Conservation (phyloP, 208 protist genomes). For the Angomonas deanei region DNA sequence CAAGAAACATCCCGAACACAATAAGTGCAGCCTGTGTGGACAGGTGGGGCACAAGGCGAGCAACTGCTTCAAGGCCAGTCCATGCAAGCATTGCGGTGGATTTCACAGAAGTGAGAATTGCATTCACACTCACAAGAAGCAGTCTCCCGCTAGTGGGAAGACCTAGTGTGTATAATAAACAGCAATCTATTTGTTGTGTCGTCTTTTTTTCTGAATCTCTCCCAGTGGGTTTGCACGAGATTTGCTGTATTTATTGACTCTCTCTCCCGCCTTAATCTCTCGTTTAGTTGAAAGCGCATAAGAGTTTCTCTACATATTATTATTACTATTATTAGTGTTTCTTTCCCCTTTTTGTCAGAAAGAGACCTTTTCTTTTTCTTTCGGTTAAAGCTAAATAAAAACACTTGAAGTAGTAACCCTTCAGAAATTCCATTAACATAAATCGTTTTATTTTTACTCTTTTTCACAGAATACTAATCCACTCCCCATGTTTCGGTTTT, state of each 20-base stretch:
- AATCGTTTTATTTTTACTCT: neutral
- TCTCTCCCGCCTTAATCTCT: too few relatives aligned
- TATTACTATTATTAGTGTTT: neutral
- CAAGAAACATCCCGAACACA: slow-evolving; percentile 67
- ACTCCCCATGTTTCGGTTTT: too few relatives aligned
- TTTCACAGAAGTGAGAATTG: slow-evolving; percentile 80
- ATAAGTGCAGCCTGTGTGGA: slow-evolving; percentile 82
- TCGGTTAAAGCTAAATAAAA: neutral
- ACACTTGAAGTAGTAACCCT: neutral
- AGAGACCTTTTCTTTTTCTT: neutral
- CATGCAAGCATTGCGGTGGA: slow-evolving; percentile 87
- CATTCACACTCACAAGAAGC: neutral
- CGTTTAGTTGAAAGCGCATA: neutral
- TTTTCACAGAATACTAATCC: too few relatives aligned
- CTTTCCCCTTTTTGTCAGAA: neutral
- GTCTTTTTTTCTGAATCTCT: neutral
- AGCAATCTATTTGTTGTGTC: neutral
- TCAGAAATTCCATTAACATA: neutral
- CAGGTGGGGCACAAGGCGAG: slow-evolving; percentile 74
- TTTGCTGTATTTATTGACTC: neutral
- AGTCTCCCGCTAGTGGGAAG: neutral
- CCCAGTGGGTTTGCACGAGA: neutral
- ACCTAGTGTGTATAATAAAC: neutral
- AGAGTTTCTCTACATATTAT: neutral
- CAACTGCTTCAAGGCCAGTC: slow-evolving; percentile 78